Base-by-base conservation (phyloP, 2,329 filamentous ascomycete species). In the Reticulascus tulasneorum region DNA sequence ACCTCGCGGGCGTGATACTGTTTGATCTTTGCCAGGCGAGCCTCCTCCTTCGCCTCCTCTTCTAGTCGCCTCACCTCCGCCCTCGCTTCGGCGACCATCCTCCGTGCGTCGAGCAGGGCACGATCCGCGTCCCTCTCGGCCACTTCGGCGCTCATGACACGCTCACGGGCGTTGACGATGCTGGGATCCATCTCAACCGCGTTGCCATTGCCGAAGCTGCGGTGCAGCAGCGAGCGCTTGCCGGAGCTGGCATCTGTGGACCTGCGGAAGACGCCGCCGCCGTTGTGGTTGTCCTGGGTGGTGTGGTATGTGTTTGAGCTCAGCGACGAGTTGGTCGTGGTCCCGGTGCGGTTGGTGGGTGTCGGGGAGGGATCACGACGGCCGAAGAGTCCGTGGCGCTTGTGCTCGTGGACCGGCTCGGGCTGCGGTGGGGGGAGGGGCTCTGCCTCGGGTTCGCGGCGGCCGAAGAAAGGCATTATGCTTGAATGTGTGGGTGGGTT, bases 41-140 rank as follows among this genome's bases (percentile, higher is more conserved):
- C 75, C 52, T 83, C 78, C 58, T 82, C 79, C 48, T 69, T 69
- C 2, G 81, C 81, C 61, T 86, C 82, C 33, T 69, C 55, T 64
- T 85, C 82, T 5, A 86, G 59, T 11, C 67, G 59, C 60, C 71
- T 75, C 3, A 84, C 77, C 43, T 84, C 72, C 29, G 79, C 79
- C 21, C 75, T 65, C 0, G 82, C 82, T 46, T 82, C 77, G 18
- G 71, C 67, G 1, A 84, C 82, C 2, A 74, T 73, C 36, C 66
- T 50, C 35, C 75, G 66, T 0, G 81, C 79, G 8, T 74, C 67
- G 9, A 72, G 64, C 11, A 84, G 58, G 1, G 81, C 82, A 3
- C 73, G 66, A 47, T 85, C 82, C 0, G 82, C 82, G 13, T 84
- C 78, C 7, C 64, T 59, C 60, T 86, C 82, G 1, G 80, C 78